Evolutionary conservation across 192 early-diverging fungal species (phyloP), one percentile per base, ranked within the genome.

Genomic region (Podila epigama): DNA sequence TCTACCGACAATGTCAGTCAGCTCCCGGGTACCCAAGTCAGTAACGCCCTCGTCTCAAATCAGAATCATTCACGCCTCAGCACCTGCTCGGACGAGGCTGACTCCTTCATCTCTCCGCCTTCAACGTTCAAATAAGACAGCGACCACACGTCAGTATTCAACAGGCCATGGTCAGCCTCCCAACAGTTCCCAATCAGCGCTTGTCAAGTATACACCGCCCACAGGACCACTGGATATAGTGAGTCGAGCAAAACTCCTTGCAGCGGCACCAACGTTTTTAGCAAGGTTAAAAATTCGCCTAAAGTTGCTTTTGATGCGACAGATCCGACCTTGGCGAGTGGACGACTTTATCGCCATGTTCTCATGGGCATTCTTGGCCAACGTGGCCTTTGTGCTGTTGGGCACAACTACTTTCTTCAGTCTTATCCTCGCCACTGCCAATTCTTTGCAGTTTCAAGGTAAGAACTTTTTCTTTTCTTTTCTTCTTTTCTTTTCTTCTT

Each of bases 371-470:
- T 89, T 95, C 70, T 80, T 97, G 51, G 94, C 94, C 15, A 89
- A 96, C 54, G 88, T 91, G 6, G 81, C 95, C n/a, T 90, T 96
- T 81, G 65, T 97, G 29, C 68, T 98, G 13, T 85, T 92, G 4
- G 94, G 92, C 9, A 97, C 97, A 1, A 98, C 97, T 0, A 94
- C 94, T 10, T 94, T 91, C 60, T 87, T 96, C 50, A 93, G 92
- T 41, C 77, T 97, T 5, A 70, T 94, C 0, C 70, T 98, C 20
- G 87, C 87, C 72, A 81, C 91, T 7, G 90, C 92, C 4, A 96
- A 97, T 79, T 88, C 90, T 42, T 77, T 96, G 42, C 91, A 92
- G 58, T 92, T 95, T 60, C 92, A 96, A 87, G 91, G 86, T 87
- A 69, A 65, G 44, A 32, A 33, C n/a, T n/a, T n/a, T n/a, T n/a